Percentiles rank a stretch among this genome's conserved stretches.
Conservation (phyloP, 106 monocot species). For the Narthecium ossifragum region DNA sequence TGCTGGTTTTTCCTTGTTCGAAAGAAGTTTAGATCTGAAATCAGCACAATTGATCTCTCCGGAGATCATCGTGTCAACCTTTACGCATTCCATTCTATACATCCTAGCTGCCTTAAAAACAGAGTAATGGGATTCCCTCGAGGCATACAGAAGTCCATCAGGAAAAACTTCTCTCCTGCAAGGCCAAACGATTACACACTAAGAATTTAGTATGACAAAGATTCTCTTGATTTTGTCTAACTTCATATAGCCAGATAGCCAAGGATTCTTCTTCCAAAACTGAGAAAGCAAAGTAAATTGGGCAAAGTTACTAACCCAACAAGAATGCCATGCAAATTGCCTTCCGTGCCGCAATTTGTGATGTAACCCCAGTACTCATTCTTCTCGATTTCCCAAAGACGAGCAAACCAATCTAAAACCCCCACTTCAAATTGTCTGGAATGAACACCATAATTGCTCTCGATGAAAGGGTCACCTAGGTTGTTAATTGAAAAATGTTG, state of each 20-base stretch:
- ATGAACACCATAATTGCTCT: slow-evolving; percentile 86
- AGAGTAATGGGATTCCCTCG: slow-evolving; percentile 67
- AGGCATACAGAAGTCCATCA: slow-evolving; percentile 65
- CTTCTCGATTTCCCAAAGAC: slow-evolving; percentile 80
- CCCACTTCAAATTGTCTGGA: slow-evolving; percentile 87
- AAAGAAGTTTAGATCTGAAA: slow-evolving; percentile 36
- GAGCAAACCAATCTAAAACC: slow-evolving; percentile 84
- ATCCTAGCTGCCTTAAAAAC: slow-evolving; percentile 81
- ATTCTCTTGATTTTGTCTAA: too few species aligned
- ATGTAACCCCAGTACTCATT: slow-evolving; percentile 92
- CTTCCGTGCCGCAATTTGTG: slow-evolving; percentile 88
- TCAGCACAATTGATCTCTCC: slow-evolving; percentile 70
- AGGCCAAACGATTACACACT: background rate
- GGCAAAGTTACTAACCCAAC: slow-evolving; percentile 51
- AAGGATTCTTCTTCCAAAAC: too few species aligned
- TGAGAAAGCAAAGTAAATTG: too few species aligned
- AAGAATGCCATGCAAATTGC: slow-evolving; percentile 84
- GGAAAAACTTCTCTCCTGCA: slow-evolving; percentile 62
- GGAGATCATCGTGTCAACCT: slow-evolving; percentile 54
- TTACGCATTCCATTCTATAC: slow-evolving; percentile 66
- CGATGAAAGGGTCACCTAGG: slow-evolving; percentile 86
- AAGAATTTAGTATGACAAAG: background rate
- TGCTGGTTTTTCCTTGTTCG: slow-evolving; percentile 56
- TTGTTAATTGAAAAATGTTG: slow-evolving; percentile 92
- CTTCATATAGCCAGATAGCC: too few species aligned